A percentile compares a stretch with the other conserved stretches of the same genome.
Evolutionary conservation across 1,139 yeast genomes (phyloP).

Genomic region (Geotrichum citri-aurantii): DNA sequence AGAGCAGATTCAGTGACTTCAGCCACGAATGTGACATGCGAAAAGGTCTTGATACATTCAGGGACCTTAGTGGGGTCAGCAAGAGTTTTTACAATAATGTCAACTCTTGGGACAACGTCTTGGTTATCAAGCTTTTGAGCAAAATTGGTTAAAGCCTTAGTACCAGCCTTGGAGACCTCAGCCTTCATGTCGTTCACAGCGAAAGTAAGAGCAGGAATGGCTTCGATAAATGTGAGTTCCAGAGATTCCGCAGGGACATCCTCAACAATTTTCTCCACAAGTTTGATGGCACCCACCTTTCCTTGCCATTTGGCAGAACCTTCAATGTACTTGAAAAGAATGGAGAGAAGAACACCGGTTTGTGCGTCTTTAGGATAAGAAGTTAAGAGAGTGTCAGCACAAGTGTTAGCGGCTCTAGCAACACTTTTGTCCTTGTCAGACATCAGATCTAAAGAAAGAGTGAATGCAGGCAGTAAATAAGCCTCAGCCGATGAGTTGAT

Average conservation of each 20-base stretch:
- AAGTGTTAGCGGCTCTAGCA: conserved; percentile 60
- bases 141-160: conserved; percentile 59
- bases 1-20: conserved; percentile 97
- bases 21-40: conserved; percentile 95
- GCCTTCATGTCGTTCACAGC: conserved; percentile 94
- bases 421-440: conserved; percentile 87
- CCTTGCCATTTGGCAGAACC: conserved; percentile 94
- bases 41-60: conserved; percentile 79
- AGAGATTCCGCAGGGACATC: conserved; percentile 81
- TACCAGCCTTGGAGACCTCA: conserved; percentile 84
- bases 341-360: conserved; percentile 61
- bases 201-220: conserved; percentile 82
- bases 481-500: conserved; percentile 62
- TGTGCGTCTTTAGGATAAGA: conserved; percentile 75
- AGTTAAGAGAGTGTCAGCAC: conserved; percentile 60
- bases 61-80: conserved; percentile 88
- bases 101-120: conserved; percentile 83
- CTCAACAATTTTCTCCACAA: conserved; percentile 66
- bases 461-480: conserved; percentile 53
- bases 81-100: conserved; percentile 78
- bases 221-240: conserved; percentile 70
- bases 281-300: conserved; percentile 70
- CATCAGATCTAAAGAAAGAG: conserved; percentile 54
- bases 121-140: conserved; percentile 84
- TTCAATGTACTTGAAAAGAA: conserved; percentile 55